phyloP scores from a whole-genome alignment of 768 basidiomycete species.

The Leucosporidium scottii region DNA sequence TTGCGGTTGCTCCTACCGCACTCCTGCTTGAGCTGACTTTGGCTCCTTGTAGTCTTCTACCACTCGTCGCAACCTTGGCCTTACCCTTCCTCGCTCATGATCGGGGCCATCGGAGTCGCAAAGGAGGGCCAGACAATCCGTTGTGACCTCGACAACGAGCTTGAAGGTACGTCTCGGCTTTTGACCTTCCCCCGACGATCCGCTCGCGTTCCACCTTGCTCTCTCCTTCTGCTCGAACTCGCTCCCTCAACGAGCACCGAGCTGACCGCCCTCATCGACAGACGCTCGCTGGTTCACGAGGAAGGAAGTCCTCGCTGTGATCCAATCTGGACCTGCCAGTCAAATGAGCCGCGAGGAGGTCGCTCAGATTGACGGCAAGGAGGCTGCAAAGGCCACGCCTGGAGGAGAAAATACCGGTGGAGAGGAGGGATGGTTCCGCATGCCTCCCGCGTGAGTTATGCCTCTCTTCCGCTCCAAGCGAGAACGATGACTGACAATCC shows the following conservation, averaged over 20 bases:
- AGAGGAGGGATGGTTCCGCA: constrained; percentile 9
- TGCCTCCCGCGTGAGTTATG: constrained; percentile 33
- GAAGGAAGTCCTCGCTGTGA: constrained; percentile 58
- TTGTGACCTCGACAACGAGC: constrained; percentile 84
- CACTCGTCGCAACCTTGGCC: constrained; percentile 52
- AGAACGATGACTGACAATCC: neutral
- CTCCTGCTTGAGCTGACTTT: neutral
- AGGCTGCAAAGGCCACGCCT: constrained; percentile 1
- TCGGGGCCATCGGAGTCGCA: constrained; percentile 76
- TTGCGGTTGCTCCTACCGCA: constrained; percentile 52
- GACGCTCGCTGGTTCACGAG: constrained; percentile 87
- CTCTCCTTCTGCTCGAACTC: no score
- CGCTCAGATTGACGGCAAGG: constrained; percentile 26
- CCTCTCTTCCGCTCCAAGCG: neutral
- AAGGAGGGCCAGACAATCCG: constrained; percentile 68
- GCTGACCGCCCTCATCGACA: constrained; percentile 39
- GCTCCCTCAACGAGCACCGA: neutral
- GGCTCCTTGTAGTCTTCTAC: neutral
- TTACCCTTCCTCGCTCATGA: constrained; percentile 69
- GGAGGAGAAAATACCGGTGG: no score
- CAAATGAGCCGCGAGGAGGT: constrained; percentile 35
- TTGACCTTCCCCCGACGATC: constrained; percentile 4
- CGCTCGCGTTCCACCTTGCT: neutral
- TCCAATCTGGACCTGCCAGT: constrained; percentile 40
- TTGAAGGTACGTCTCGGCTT: constrained; percentile 57